A percentile compares a stretch with the other conserved stretches of the same genome.
Evolutionary conservation across 139 green algal species (phyloP).

Genomic region (Coccomyxa sp.): DNA sequence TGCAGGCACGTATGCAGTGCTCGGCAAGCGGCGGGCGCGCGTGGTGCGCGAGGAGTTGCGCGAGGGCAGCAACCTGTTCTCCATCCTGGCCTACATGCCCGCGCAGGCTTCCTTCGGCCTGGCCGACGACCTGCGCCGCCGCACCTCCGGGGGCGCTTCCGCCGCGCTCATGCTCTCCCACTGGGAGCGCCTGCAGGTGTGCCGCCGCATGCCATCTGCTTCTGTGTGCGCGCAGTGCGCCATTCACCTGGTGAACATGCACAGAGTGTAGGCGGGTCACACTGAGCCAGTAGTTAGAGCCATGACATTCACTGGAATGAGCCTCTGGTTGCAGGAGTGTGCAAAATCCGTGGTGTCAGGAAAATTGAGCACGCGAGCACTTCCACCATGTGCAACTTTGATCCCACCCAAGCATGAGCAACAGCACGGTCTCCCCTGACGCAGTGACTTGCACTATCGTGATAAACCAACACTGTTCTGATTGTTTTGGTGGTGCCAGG

Average conservation of each 20-base stretch:
- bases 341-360: no score
- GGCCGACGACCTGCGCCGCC: conserved; percentile 86
- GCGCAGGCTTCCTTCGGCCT: conserved; percentile 91
- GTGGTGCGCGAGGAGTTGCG: conserved; percentile 89
- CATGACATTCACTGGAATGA: background rate
- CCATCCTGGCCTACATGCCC: conserved; percentile 78
- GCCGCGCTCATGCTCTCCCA: conserved; percentile 89
- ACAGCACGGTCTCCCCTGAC: no score
- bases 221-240: background rate
- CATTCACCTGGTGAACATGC: no score
- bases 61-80: conserved; percentile 92
- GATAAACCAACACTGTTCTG: no score
- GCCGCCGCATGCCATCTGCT: background rate
- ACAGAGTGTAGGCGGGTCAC: background rate
- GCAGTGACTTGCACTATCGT: no score
- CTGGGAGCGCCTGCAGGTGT: conserved; percentile 85
- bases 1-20: conserved; percentile 78
- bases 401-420: no score
- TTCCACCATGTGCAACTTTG: no score
- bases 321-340: no score
- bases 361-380: no score
- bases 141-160: conserved; percentile 75
- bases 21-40: conserved; percentile 70
- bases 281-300: background rate
- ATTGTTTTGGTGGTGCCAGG: conserved; percentile 39